phyloP scores from a whole-genome alignment of 1,284 basidiomycete genomes.

The Trametes pubescens region DNA sequence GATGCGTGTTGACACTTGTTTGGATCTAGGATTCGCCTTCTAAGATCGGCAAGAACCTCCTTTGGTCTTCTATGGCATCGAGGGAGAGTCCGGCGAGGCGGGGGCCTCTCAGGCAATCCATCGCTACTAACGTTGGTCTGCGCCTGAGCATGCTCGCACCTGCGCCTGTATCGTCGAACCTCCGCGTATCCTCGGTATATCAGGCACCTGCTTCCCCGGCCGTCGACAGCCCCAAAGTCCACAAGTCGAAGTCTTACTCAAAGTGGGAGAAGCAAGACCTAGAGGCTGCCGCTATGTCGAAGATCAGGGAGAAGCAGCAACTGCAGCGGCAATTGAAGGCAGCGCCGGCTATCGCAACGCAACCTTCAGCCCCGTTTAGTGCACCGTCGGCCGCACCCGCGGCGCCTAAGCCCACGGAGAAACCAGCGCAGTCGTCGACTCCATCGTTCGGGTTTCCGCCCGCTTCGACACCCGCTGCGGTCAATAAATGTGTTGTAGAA shows the following conservation, averaged over 20 bases:
- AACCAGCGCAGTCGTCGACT: slow-evolving; percentile 13
- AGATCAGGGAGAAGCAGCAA: slow-evolving; percentile 42
- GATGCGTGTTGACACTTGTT: slow-evolving; percentile 19
- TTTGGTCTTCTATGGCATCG: slow-evolving; percentile 52
- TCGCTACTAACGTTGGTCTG: slow-evolving; percentile 50
- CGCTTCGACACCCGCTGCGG: slow-evolving; percentile 14
- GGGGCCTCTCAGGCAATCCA: slow-evolving; percentile 53
- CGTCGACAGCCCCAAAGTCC: slow-evolving; percentile 60
- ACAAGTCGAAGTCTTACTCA: slow-evolving; percentile 61
- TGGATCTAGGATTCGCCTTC: slow-evolving; percentile 45
- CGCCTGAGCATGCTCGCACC: slow-evolving; percentile 51
- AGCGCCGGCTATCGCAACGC: slow-evolving; percentile 21
- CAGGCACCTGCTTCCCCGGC: slow-evolving; percentile 45
- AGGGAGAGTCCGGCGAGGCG: slow-evolving; percentile 42
- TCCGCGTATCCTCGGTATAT: slow-evolving; percentile 50
- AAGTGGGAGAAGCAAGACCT: slow-evolving; percentile 87
- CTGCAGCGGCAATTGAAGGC: slow-evolving; percentile 37
- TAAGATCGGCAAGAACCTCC: slow-evolving; percentile 53
- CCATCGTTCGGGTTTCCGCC: slow-evolving; percentile 24
- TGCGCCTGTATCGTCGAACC: slow-evolving; percentile 38
- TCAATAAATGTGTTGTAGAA: slow-evolving; percentile 18
- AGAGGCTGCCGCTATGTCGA: slow-evolving; percentile 77
- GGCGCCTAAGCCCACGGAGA: slow-evolving; percentile 23
- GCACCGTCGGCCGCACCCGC: slow-evolving; percentile 17
- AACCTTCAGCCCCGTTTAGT: slow-evolving; percentile 28